Base-by-base conservation (phyloP, 495 filamentous ascomycete genomes). In the Haplographium delicatum region DNA sequence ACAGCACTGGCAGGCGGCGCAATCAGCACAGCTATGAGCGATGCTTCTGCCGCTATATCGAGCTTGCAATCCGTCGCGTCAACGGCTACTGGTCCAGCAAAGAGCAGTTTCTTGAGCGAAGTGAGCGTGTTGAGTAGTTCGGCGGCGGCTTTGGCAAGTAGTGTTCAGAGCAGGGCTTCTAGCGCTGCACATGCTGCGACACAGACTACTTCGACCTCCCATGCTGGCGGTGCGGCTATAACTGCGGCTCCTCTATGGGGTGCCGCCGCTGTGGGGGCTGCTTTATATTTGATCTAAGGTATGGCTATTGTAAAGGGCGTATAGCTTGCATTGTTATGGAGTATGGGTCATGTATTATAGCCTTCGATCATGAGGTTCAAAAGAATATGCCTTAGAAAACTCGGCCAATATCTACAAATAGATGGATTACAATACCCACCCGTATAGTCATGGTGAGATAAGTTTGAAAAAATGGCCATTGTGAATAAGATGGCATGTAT, bases 281-380 rank as follows among this genome's bases (percentile, higher is more conserved):
- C 50, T 19, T 18, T 44, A n/a, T 51, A 42, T 19, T 10, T 51
- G 39, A 51, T 51, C 49, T 51, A 34, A 44, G n/a, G n/a, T n/a
- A n/a, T n/a, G n/a, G n/a, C n/a, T n/a, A n/a, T n/a, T n/a, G n/a
- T n/a, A n/a, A n/a, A n/a, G n/a, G n/a, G n/a, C n/a, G n/a, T n/a
- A n/a, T n/a, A n/a, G n/a, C n/a, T n/a, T n/a, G n/a, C n/a, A n/a
- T n/a, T n/a, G n/a, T n/a, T n/a, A n/a, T n/a, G n/a, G n/a, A n/a
- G n/a, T n/a, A n/a, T n/a, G n/a, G n/a, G n/a, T n/a, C n/a, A n/a
- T n/a, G n/a, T n/a, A n/a, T n/a, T n/a, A n/a, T n/a, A n/a, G n/a
- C n/a, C n/a, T n/a, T n/a, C n/a, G n/a, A n/a, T n/a, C n/a, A n/a
- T n/a, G n/a, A n/a, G n/a, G n/a, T n/a, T n/a, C n/a, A n/a, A n/a